These are phyloP conservation scores for Rhizopus sp. DNA, from an alignment of 371 early-diverging fungal genomes.

Conservation along the genomic window DNA sequence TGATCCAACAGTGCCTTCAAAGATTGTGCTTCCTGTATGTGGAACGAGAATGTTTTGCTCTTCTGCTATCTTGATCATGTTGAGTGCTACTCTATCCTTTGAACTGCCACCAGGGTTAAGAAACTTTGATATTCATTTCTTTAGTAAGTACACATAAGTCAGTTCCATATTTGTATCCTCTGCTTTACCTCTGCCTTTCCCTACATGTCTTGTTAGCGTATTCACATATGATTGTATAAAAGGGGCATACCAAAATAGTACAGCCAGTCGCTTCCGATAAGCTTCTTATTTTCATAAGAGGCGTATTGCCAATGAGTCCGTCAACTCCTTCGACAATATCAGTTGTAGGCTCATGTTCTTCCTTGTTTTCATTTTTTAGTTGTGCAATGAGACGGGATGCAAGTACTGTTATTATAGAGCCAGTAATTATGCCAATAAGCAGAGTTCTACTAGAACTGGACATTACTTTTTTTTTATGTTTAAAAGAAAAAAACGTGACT, in stretches of 20 bases:
- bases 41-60: constrained; percentile 58
- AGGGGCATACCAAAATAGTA: constrained; percentile 29
- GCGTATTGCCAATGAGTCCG: constrained; percentile 88
- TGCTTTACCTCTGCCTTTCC: constrained; percentile 46
- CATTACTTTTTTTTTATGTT: too few species aligned
- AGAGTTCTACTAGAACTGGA: constrained; percentile 14
- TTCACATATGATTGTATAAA: not conserved
- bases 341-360: constrained; percentile 6
- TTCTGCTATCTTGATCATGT: constrained; percentile 84
- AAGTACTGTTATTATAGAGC: constrained; percentile 33
- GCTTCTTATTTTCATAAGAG: constrained; percentile 82
- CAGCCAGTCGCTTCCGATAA: constrained; percentile 91
- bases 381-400: constrained; percentile 24
- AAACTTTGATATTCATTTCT: constrained; percentile 56
- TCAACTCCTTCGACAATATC: constrained; percentile 68
- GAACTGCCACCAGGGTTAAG: constrained; percentile 92
- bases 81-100: constrained; percentile 93
- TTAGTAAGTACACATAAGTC: too few species aligned
- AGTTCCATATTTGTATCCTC: not conserved
- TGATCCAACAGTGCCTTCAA: constrained; percentile 94
- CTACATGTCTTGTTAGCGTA: constrained; percentile 6
- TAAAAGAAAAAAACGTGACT: too few species aligned
- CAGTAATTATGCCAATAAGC: constrained; percentile 29
- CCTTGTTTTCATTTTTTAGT: not conserved
- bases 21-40: constrained; percentile 73